Evolutionary conservation across 2,329 filamentous ascomycete species (phyloP).

Genomic region (Madurella fahalii): DNA sequence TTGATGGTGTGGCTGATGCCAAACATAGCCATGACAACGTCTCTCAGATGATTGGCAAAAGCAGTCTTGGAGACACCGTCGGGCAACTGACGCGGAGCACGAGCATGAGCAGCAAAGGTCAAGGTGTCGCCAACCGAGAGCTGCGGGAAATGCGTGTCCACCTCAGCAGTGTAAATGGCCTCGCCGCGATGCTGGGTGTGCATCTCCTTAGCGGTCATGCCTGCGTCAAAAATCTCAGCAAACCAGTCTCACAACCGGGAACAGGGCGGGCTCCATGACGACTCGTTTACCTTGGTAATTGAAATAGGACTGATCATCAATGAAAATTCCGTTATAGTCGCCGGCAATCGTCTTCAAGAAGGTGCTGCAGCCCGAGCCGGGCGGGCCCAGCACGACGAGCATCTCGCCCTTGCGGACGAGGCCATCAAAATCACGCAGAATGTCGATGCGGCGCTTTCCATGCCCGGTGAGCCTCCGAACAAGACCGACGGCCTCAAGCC

Average conservation of each 20-base stretch:
- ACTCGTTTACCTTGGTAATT: slow-evolving; percentile 71
- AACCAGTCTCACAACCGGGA: neutral
- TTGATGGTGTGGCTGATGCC: slow-evolving; percentile 70
- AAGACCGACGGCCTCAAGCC: slow-evolving; percentile 46
- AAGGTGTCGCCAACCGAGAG: slow-evolving; percentile 75
- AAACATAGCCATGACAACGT: slow-evolving; percentile 72
- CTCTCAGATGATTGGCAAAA: slow-evolving; percentile 61
- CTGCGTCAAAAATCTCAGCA: slow-evolving; percentile 16
- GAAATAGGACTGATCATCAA: slow-evolving; percentile 67
- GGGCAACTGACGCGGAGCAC: slow-evolving; percentile 59
- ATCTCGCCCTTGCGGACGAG: slow-evolving; percentile 68
- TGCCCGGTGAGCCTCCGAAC: slow-evolving; percentile 48
- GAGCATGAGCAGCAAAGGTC: slow-evolving; percentile 69
- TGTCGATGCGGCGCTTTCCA: slow-evolving; percentile 58
- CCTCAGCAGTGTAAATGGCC: slow-evolving; percentile 81
- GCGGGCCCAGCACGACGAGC: slow-evolving; percentile 70
- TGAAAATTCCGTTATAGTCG: slow-evolving; percentile 73
- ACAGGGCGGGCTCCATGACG: neutral
- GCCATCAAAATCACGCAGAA: slow-evolving; percentile 64
- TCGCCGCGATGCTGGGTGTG: slow-evolving; percentile 74
- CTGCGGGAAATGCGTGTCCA: slow-evolving; percentile 76
- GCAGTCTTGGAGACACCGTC: slow-evolving; percentile 50
- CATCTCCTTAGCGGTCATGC: slow-evolving; percentile 69
- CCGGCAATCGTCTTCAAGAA: slow-evolving; percentile 81
- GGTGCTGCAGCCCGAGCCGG: slow-evolving; percentile 73